phyloP scores from a whole-genome alignment of 2,329 filamentous ascomycete species.

The Orbilia javanica region DNA sequence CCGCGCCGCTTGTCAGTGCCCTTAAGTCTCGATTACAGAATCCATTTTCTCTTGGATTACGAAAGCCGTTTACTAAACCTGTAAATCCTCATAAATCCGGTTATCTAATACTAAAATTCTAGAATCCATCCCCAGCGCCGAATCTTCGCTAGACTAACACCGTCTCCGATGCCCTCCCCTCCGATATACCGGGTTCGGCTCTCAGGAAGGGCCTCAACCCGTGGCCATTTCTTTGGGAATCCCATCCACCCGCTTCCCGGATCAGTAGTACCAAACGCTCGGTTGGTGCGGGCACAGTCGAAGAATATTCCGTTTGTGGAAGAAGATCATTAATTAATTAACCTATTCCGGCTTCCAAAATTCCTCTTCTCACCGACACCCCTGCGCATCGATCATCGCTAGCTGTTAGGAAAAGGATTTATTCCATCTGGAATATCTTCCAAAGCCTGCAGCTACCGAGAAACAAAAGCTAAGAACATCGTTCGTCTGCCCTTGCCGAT shows the following conservation, averaged over 20 bases:
- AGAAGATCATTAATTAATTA: background rate
- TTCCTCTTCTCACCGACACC: background rate
- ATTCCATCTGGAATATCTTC: slow-evolving; percentile 12
- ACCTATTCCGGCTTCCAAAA: slow-evolving; percentile 15
- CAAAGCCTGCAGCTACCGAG: background rate
- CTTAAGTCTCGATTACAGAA: background rate
- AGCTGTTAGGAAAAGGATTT: background rate
- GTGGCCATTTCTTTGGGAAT: background rate
- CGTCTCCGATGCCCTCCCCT: too few relatives aligned
- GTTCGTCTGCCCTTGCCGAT: too few relatives aligned
- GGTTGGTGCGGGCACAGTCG: background rate
- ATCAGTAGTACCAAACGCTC: background rate
- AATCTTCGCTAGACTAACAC: background rate
- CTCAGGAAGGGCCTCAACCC: background rate
- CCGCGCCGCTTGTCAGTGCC: background rate
- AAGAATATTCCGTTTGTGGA: slow-evolving; percentile 4
- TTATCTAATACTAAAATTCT: background rate
- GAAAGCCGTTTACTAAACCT: background rate
- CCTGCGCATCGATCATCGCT: background rate
- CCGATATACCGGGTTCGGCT: background rate
- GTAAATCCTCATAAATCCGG: background rate
- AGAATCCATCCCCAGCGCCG: background rate
- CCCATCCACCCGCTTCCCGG: background rate
- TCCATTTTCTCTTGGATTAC: background rate
- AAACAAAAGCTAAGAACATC: too few relatives aligned